These are phyloP conservation scores for Populus davidiana DNA, from an alignment of 345 rosid genomes.

Conservation along the genomic window DNA sequence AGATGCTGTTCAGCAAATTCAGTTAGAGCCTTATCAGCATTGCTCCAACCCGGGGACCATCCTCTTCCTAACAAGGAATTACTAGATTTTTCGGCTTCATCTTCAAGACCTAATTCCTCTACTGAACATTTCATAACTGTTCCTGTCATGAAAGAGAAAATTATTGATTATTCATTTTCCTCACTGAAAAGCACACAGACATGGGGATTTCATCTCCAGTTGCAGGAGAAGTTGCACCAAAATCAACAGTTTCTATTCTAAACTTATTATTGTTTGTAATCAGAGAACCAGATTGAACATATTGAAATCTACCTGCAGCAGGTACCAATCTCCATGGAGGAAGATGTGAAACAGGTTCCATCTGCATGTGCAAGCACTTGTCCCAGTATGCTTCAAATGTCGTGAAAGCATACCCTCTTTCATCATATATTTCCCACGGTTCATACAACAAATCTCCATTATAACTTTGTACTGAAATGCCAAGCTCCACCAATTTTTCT, in stretches of 20 bases:
- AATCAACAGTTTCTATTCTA: neutral
- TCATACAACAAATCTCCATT: constrained; percentile 86
- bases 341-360: constrained; percentile 59
- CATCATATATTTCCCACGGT: constrained; percentile 86
- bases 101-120: constrained; percentile 75
- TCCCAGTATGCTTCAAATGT: constrained; percentile 71
- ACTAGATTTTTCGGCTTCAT: constrained; percentile 78
- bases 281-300: neutral
- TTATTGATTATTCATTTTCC: constrained; percentile 3
- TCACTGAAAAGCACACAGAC: neutral
- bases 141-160: constrained; percentile 34
- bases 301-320: constrained; percentile 48
- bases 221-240: constrained; percentile 1
- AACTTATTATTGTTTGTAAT: neutral
- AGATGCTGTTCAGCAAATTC: constrained; percentile 70
- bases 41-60: constrained; percentile 95
- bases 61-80: constrained; percentile 81
- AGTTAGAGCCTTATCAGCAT: constrained; percentile 63
- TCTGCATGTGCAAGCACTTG: constrained; percentile 61
- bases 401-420: constrained; percentile 63
- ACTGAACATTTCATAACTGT: constrained; percentile 49
- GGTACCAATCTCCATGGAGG: constrained; percentile 71
- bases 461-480: constrained; percentile 82
- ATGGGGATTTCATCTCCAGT: neutral
- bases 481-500: constrained; percentile 63